Base-by-base conservation (phyloP, 2,329 filamentous ascomycete genomes). In the Cladosporium sp. region DNA sequence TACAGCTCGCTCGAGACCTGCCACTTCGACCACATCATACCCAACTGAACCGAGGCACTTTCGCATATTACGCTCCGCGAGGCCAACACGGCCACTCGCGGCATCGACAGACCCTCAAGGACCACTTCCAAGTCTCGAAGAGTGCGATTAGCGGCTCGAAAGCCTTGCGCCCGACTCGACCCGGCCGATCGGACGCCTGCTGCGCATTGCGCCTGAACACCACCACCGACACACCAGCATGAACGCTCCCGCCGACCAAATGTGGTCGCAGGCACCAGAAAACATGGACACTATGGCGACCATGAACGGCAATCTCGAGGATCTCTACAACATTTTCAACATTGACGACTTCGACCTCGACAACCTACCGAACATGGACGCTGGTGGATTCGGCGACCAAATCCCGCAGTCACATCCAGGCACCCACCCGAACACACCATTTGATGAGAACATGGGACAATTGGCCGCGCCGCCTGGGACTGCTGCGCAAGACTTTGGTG, bases 281-380 rank as follows among this genome's bases (percentile, higher is more conserved):
- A 76, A 75, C 28, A 76, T 79, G 67, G 78, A 80, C 64, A 70
- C 75, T 66, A 79, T 82, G 79, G 77, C 77, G 67, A 71, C 75
- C 44, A 72, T 77, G 67, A 65, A 63, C 37, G 69, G 64, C 40
- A 74, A 78, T 33, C 75, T 81, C 44, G 78, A 81, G 67, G 79
- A 81, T 65, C 78, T 82, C 63, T 75, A 73, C 65, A 78, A 77
- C 66, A 74, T 82, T 55, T 78, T 82, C 70, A 78, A 81, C 60
- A 76, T 78, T 52, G 74, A 73, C 50, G 74, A 77, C 62, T 74
- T 77, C 55, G 74, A 77, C 63, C 69, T 77, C 49, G 72, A 72
- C 62, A 69, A 67, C 60, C 69, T 75, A 35, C 57, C 69, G 21
- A 59, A 70, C 37, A 67, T 69, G 23, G 71, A 71, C 57, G 59